Conservation (phyloP, 1,284 basidiomycete species). For the Athelia psychrophila region DNA sequence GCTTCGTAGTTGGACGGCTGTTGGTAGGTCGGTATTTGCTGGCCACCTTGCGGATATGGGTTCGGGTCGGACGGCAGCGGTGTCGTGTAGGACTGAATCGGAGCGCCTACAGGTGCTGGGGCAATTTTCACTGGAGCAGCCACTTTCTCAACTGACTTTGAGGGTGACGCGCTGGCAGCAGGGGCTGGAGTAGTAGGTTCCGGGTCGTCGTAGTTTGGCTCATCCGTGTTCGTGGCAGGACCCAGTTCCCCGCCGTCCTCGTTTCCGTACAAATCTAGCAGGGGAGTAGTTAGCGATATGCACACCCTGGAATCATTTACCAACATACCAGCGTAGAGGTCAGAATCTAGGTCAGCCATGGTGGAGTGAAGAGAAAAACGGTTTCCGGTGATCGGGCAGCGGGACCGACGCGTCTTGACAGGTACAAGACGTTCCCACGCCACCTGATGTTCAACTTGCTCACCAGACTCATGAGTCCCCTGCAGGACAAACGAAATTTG, state of each 20-base stretch:
- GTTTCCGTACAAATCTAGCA: conserved; percentile 73
- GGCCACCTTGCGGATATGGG: conserved; percentile 35
- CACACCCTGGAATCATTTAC: conserved; percentile 14
- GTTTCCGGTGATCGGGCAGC: neutral
- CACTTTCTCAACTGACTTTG: conserved; percentile 10
- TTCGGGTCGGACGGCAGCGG: conserved; percentile 2
- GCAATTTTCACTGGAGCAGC: neutral
- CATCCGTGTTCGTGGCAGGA: conserved; percentile 34
- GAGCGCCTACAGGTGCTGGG: conserved; percentile 14
- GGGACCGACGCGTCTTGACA: neutral
- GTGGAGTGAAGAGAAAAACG: neutral
- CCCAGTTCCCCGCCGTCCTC: conserved; percentile 64
- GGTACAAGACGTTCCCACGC: neutral
- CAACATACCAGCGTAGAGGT: conserved; percentile 74
- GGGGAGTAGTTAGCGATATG: conserved; percentile 1
- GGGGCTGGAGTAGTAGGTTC: conserved; percentile 19
- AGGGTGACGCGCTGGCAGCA: conserved; percentile 14
- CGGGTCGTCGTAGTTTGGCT: conserved; percentile 22
- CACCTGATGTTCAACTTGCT: too few relatives aligned
- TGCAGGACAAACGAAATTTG: too few relatives aligned
- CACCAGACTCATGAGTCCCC: too few relatives aligned
- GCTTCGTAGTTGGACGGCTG: conserved; percentile 51
- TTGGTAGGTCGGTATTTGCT: conserved; percentile 76
- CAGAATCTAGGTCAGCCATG: conserved; percentile 57
- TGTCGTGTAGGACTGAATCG: conserved; percentile 15